Conservation (phyloP, 2,329 filamentous ascomycete genomes). For the Hypoxylon sp. region DNA sequence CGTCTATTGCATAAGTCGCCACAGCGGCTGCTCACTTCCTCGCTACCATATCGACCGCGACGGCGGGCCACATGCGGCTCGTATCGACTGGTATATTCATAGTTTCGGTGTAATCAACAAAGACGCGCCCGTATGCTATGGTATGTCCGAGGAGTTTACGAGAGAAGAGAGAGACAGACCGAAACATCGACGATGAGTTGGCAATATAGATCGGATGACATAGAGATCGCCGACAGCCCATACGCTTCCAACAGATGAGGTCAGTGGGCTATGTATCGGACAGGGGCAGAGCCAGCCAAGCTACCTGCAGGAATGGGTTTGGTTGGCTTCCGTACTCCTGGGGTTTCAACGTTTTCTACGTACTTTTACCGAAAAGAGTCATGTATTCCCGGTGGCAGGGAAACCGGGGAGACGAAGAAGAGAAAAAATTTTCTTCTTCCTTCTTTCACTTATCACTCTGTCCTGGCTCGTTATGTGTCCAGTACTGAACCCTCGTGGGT, state of each 20-base stretch:
- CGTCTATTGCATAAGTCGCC: constrained; percentile 30
- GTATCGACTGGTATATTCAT: constrained; percentile 1
- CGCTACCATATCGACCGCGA: constrained; percentile 9
- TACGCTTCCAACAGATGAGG: constrained; percentile 28
- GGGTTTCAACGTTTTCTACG: constrained; percentile 14
- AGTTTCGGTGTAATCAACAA: constrained; percentile 10
- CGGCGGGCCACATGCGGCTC: constrained; percentile 10
- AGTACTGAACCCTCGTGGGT: constrained; percentile 27
- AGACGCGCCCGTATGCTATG: constrained; percentile 28
- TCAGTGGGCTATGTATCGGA: constrained; percentile 31
- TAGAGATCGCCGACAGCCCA: constrained; percentile 28
- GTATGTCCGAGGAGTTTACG: constrained; percentile 15
- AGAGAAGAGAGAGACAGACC: constrained; percentile 4
- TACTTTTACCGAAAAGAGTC: constrained; percentile 33
- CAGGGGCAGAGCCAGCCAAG: constrained; percentile 31
- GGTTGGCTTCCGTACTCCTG: constrained; percentile 32
- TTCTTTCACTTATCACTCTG: background rate
- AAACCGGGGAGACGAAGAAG: constrained; percentile 15
- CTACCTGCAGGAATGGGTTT: constrained; percentile 29
- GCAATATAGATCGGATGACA: constrained; percentile 12
- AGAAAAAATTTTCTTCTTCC: constrained; percentile 19
- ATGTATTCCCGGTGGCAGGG: constrained; percentile 27
- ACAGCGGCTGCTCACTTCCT: constrained; percentile 27
- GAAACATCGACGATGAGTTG: constrained; percentile 13
- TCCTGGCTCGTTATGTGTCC: background rate